Evolutionary conservation across 202 grass and related monocot species (phyloP), one percentile per base, ranked within the genome.

Genomic region (Sporobolus alterniflorus): DNA sequence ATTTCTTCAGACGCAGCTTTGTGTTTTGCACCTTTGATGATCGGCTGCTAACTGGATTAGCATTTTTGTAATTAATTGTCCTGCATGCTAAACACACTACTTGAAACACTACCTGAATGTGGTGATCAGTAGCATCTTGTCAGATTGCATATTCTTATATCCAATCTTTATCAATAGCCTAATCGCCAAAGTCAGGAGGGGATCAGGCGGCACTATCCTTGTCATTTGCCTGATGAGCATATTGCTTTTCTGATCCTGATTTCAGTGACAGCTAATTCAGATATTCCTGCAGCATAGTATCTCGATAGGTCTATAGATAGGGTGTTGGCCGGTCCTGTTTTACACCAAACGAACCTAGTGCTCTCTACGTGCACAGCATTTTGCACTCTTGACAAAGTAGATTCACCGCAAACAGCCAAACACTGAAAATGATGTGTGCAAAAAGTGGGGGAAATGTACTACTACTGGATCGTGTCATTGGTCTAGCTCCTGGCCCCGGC

Each of bases 161-260:
- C 46, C 61, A 41, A 51, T 76, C 49, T 33, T 21, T 14, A 54
- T 39, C 12, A 13, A 59, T 48, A 30, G 26, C 39, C 11, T 25
- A 39, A 43, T 67, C n/a, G 66, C 64, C 73, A 31, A 59, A 44
- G 73, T 46, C 78, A 26, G 36, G 36, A 52, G 32, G 57, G 36
- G 71, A 64, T 81, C 64, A 64, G 41, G 78, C 59, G 41, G 78
- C 59, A 21, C 48, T 3, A 42, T 78, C 67, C 15, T 13, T 78
- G 73, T 82, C 87, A 85, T 22, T 21, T 26, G 3, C 66, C 65
- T 30, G 65, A 34, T 32, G 71, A 76, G 34, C 82, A 28, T 4
- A 17, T 72, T 76, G 56, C 26, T 56, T 55, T 24, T 61, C 65
- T 39, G 49, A 69, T 49, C 42, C 29, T 66, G 78, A 48, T 67